phyloP scores from a whole-genome alignment of 2,329 filamentous ascomycete species.

The Diplodia mutila region DNA sequence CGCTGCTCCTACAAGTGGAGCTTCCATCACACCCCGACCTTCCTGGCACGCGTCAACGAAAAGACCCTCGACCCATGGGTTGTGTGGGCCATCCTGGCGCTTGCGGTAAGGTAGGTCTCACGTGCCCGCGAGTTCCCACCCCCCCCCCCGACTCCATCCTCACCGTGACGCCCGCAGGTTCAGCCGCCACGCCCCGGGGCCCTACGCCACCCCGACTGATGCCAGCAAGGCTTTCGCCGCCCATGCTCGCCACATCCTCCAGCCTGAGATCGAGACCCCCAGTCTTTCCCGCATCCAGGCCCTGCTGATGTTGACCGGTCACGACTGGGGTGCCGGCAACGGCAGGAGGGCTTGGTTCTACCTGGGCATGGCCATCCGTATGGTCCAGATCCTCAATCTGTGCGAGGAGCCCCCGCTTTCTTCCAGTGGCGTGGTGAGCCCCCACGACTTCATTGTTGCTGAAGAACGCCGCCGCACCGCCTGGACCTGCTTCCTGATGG shows the following conservation, averaged over 20 bases:
- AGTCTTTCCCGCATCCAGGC: slow-evolving; percentile 46
- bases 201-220: slow-evolving; percentile 43
- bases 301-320: slow-evolving; percentile 49
- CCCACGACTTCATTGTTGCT: slow-evolving; percentile 47
- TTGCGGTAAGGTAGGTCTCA: slow-evolving; percentile 42
- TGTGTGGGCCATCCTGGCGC: slow-evolving; percentile 48
- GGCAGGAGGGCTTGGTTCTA: slow-evolving; percentile 47
- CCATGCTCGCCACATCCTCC: slow-evolving; percentile 46
- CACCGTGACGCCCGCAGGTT: slow-evolving; percentile 36
- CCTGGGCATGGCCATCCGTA: slow-evolving; percentile 47
- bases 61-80: slow-evolving; percentile 44
- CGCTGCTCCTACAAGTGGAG: slow-evolving; percentile 49
- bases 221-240: slow-evolving; percentile 48
- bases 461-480: slow-evolving; percentile 46
- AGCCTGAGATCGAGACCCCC: slow-evolving; percentile 45
- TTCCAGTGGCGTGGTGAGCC: slow-evolving; percentile 38
- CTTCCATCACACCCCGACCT: slow-evolving; percentile 47
- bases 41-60: slow-evolving; percentile 44
- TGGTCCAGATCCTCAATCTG: slow-evolving; percentile 47
- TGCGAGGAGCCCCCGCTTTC: slow-evolving; percentile 42
- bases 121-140: not conserved
- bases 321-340: slow-evolving; percentile 52
- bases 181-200: slow-evolving; percentile 41
- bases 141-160: slow-evolving; percentile 5
- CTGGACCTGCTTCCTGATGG: slow-evolving; percentile 50